A percentile compares a stretch with the other conserved stretches of the same genome.
Conservation (phyloP, 176 grass and related monocot species). For the Paspalum vaginatum region DNA sequence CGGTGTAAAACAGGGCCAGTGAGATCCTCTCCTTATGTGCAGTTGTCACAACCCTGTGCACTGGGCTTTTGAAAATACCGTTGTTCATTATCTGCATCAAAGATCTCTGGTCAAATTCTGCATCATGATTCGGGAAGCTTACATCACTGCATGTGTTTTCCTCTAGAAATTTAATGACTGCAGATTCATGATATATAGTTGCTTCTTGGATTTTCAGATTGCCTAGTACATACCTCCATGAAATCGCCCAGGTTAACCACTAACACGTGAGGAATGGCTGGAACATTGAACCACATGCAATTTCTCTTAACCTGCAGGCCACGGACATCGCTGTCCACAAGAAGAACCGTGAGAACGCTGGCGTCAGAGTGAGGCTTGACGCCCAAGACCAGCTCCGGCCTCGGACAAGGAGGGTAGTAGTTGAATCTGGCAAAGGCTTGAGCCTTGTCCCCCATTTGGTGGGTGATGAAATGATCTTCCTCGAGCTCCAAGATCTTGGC, state of each 20-base stretch:
- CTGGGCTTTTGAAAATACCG: conserved; percentile 42
- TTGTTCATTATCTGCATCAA: conserved; percentile 56
- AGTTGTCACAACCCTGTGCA: conserved; percentile 50
- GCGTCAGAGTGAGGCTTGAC: conserved; percentile 55
- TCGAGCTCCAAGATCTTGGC: conserved; percentile 31
- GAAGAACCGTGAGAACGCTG: conserved; percentile 43
- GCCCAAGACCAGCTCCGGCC: conserved; percentile 55
- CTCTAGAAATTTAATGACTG: too few species aligned
- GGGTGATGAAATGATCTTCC: conserved; percentile 15
- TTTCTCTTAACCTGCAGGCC: conserved; percentile 54
- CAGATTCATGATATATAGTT: too few species aligned
- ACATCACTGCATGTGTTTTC: too few species aligned
- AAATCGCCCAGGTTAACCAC: too few species aligned
- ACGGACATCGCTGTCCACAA: conserved; percentile 44
- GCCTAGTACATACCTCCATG: too few species aligned
- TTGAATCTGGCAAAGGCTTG: conserved; percentile 37
- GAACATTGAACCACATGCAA: conserved; percentile 42
- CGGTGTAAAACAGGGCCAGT: conserved; percentile 45
- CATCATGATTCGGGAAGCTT: background rate
- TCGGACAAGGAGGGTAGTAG: conserved; percentile 48
- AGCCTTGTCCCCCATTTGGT: background rate
- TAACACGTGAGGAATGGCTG: background rate
- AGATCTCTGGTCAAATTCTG: background rate
- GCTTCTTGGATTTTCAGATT: too few species aligned
- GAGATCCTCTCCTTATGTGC: conserved; percentile 40